Conservation (phyloP, 768 basidiomycete species). For the Lentinula lateritia region DNA sequence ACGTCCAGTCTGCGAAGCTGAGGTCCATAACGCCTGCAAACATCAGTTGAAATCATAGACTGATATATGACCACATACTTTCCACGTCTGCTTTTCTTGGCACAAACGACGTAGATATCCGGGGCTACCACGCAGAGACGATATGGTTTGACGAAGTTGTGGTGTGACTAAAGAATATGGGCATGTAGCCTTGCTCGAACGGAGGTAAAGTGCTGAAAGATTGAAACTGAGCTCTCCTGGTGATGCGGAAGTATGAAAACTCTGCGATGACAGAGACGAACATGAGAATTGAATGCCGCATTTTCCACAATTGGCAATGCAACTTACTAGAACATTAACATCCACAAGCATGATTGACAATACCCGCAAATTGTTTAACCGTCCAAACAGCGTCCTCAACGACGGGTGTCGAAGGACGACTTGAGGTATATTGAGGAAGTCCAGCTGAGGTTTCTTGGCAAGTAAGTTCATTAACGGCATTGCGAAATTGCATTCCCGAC, state of each 20-base stretch:
- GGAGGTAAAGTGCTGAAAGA: background rate
- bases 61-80: background rate
- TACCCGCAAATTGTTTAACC: background rate
- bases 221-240: background rate
- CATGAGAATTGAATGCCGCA: background rate
- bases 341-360: conserved; percentile 5
- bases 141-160: background rate
- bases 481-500: conserved; percentile 2
- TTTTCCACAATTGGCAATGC: background rate
- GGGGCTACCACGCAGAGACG: background rate
- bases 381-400: conserved; percentile 3
- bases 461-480: background rate
- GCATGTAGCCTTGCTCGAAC: background rate
- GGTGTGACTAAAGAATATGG: background rate
- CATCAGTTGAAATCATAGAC: background rate
- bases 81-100: conserved; percentile 3
- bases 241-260: background rate
- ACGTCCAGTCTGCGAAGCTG: background rate
- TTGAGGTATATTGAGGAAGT: conserved; percentile 7
- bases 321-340: conserved; percentile 1
- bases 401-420: background rate
- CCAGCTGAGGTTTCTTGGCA: background rate
- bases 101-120: background rate
- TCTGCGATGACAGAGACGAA: background rate
- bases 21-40: conserved; percentile 4